Evolutionary conservation across 805 yeast species (phyloP).

Genomic region (Suhomyces prunicola): DNA sequence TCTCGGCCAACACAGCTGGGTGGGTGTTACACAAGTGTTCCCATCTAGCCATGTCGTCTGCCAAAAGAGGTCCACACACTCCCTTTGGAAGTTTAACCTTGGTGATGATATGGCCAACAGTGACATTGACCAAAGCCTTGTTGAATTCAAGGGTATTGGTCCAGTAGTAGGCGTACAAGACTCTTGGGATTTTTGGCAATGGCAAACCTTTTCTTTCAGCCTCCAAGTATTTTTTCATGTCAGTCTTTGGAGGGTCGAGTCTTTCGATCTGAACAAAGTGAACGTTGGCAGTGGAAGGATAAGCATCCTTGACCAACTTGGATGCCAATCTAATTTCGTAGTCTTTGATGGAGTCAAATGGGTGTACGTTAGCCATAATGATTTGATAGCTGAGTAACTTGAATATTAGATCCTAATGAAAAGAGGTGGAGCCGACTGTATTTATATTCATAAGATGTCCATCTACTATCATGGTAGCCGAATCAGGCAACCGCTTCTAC

Average conservation of each 20-base stretch:
- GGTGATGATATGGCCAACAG: slow-evolving; percentile 59
- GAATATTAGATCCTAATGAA: not conserved
- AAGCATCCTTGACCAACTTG: slow-evolving; percentile 57
- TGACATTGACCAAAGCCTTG: slow-evolving; percentile 69
- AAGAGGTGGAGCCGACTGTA: not conserved
- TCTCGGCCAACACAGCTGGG: slow-evolving; percentile 60
- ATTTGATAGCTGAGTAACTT: not conserved
- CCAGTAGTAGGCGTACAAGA: slow-evolving; percentile 63
- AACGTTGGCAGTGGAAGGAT: slow-evolving; percentile 49
- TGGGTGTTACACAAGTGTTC: slow-evolving; percentile 51
- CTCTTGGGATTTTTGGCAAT: slow-evolving; percentile 63
- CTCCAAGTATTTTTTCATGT: slow-evolving; percentile 62
- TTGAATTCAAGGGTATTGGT: slow-evolving; percentile 50
- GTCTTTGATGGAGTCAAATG: slow-evolving; percentile 59
- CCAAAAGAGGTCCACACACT: slow-evolving; percentile 67
- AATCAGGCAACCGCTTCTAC: not conserved
- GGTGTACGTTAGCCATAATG: slow-evolving; percentile 32
- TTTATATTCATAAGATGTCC: not conserved
- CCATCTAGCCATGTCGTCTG: slow-evolving; percentile 56
- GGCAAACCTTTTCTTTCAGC: slow-evolving; percentile 53
- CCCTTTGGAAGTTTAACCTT: slow-evolving; percentile 57
- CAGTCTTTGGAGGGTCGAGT: slow-evolving; percentile 75
- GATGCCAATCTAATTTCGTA: slow-evolving; percentile 56
- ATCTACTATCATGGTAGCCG: not conserved
- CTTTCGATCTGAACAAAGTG: slow-evolving; percentile 68